A percentile compares a stretch with the other conserved stretches of the same genome.
phyloP scores from a whole-genome alignment of 2,329 filamentous ascomycete genomes.

The Ceratocystis lukuohia region DNA sequence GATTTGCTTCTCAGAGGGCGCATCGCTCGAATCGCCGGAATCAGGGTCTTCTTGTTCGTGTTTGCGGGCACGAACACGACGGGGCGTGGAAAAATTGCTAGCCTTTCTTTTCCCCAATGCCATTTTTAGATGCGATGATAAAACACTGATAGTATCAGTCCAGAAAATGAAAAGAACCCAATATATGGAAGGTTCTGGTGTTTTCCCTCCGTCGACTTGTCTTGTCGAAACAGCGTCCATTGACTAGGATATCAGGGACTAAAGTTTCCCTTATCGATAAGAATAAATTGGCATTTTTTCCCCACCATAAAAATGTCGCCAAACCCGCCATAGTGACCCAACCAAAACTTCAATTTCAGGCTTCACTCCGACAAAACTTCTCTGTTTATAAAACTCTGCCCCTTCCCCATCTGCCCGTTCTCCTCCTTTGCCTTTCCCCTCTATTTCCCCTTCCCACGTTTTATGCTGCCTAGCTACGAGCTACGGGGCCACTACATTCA shows the following conservation, averaged over 20 bases:
- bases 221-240: too few species aligned
- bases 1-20: slow-evolving; percentile 24
- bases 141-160: too few species aligned
- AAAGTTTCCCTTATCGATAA: slow-evolving; percentile 16
- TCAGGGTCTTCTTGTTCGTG: slow-evolving; percentile 33
- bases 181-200: background rate
- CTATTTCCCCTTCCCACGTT: background rate
- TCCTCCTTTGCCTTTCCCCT: background rate
- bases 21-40: slow-evolving; percentile 26
- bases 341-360: too few species aligned
- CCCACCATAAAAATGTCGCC: background rate
- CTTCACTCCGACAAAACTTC: background rate
- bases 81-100: slow-evolving; percentile 28
- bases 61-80: slow-evolving; percentile 33
- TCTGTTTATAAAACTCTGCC: background rate
- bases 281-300: background rate
- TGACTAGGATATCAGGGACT: background rate
- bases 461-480: background rate
- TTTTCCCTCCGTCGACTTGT: background rate
- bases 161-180: background rate
- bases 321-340: too few species aligned
- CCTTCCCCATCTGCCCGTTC: background rate
- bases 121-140: slow-evolving; percentile 23
- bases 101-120: slow-evolving; percentile 31
- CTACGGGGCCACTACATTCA: background rate